Evolutionary conservation across 805 yeast species (phyloP).

Genomic region (Sugiyamaella smithiae): DNA sequence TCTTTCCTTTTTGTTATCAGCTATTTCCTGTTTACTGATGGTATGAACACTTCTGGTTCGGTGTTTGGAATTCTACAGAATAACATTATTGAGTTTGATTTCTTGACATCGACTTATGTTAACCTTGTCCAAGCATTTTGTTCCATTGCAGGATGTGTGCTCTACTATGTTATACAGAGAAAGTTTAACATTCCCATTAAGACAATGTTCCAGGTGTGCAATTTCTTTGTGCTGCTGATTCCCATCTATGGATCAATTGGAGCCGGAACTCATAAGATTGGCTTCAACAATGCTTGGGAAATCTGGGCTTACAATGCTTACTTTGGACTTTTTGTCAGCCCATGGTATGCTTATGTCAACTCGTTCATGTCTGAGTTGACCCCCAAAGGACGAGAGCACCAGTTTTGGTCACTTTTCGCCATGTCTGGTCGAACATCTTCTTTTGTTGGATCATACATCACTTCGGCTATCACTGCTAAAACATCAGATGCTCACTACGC

Average conservation of each 20-base stretch:
- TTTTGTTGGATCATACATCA: constrained; percentile 18
- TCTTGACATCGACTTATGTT: constrained; percentile 15
- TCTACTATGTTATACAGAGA: constrained; percentile 11
- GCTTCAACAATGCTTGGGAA: constrained; percentile 17
- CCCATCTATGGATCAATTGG: constrained; percentile 18
- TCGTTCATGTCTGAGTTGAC: constrained; percentile 18
- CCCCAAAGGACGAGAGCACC: constrained; percentile 15
- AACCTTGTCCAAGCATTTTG: constrained; percentile 15
- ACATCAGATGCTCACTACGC: constrained; percentile 17
- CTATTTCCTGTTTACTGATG: constrained; percentile 16
- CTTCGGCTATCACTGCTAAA: constrained; percentile 19
- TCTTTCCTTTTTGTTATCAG: constrained; percentile 13
- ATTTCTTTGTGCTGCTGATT: constrained; percentile 12
- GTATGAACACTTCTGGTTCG: constrained; percentile 15
- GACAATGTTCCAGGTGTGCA: constrained; percentile 17
- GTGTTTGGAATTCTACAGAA: constrained; percentile 16
- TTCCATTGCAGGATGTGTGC: constrained; percentile 13
- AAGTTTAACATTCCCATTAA: constrained; percentile 14
- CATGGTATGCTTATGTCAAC: constrained; percentile 17
- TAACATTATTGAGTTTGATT: constrained; percentile 16
- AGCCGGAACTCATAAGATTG: constrained; percentile 13
- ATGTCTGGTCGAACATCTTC: constrained; percentile 17
- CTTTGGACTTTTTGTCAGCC: constrained; percentile 15
- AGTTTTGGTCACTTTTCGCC: constrained; percentile 18
- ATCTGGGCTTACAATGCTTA: constrained; percentile 20